Evolutionary conservation across 805 yeast species (phyloP), one percentile per base, ranked within the genome.

Genomic region (Barnettozyma populi): DNA sequence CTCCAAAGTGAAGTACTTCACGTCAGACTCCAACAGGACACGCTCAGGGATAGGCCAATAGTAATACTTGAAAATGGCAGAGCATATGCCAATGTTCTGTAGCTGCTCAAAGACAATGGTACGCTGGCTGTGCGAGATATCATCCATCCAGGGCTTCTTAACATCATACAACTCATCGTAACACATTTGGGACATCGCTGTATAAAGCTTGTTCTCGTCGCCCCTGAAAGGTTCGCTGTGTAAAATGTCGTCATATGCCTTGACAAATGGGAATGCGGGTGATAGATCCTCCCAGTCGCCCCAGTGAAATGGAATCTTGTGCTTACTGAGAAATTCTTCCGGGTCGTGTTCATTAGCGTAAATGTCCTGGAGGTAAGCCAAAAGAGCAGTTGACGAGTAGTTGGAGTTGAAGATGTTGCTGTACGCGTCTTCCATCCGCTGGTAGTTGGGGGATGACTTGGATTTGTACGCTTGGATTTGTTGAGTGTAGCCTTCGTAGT

Each of bases 241-340:
- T 21, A 49, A 20, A 4, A 62, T 38, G 1, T 45, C 34, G n/a
- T 54, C 51, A 44, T 68, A 70, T 2, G 69, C 52, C 7, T 54
- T 35, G 23, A 55, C 53, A 44, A 60, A 61, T 16, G 65, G 56
- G 23, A 55, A 54, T 4, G 64, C 63, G 4, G 58, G 57, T 4
- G 57, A 48, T 3, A 57, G 41, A 43, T 63, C 66, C 14, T 55
- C 54, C 67, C 67, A 63, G 42, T 61, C 68, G 41, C 61, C 63
- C 72, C 69, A 67, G 55, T 67, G 62, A 50, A 57, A 56, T 10
- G 50, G 48, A 8, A 56, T 36, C 23, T 47, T 47, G 40, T 59
- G 41, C 2, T 40, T 6, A 11, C 23, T 6, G 11, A 58, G 18
- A 25, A 46, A 54, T 1, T 20, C 20, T 14, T 55, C 56, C 16